A percentile compares a stretch with the other conserved stretches of the same genome.
Conservation (phyloP, 139 green algal species). For the Tetradesmus obliquus region DNA sequence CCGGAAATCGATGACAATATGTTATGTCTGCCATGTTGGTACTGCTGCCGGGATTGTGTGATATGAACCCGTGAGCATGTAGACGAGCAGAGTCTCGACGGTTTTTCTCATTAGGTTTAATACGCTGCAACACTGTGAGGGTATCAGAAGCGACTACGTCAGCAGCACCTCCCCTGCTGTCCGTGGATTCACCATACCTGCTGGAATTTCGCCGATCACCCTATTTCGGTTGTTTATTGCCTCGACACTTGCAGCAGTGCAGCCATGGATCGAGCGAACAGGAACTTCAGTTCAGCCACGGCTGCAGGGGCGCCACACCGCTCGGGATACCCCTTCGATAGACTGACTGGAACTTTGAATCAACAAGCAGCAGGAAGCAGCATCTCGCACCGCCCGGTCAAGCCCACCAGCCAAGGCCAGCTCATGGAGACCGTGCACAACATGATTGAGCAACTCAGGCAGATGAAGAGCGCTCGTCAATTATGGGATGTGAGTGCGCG, state of each 20-base stretch:
- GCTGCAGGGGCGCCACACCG: not conserved
- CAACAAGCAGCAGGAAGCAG: not conserved
- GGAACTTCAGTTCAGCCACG: not conserved
- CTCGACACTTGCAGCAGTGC: not conserved
- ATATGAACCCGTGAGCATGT: no score
- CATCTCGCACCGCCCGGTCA: not conserved
- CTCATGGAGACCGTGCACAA: constrained; percentile 9
- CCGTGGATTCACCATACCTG: not conserved
- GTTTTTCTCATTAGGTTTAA: no score
- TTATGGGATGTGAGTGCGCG: not conserved
- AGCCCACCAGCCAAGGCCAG: not conserved
- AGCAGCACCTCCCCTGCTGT: not conserved
- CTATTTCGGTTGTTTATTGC: no score
- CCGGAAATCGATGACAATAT: no score
- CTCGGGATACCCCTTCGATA: not conserved
- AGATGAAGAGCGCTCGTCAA: not conserved
- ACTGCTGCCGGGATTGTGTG: no score
- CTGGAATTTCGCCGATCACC: not conserved
- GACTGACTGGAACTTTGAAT: not conserved
- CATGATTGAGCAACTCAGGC: not conserved
- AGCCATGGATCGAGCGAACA: not conserved
- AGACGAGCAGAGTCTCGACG: no score
- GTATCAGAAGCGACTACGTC: not conserved
- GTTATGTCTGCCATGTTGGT: no score
- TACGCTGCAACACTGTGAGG: not conserved